Percentiles rank a stretch among this genome's conserved stretches.
These are phyloP conservation scores for Neohortaea acidophila DNA, from an alignment of 495 filamentous ascomycete species.

Conservation along the genomic window DNA sequence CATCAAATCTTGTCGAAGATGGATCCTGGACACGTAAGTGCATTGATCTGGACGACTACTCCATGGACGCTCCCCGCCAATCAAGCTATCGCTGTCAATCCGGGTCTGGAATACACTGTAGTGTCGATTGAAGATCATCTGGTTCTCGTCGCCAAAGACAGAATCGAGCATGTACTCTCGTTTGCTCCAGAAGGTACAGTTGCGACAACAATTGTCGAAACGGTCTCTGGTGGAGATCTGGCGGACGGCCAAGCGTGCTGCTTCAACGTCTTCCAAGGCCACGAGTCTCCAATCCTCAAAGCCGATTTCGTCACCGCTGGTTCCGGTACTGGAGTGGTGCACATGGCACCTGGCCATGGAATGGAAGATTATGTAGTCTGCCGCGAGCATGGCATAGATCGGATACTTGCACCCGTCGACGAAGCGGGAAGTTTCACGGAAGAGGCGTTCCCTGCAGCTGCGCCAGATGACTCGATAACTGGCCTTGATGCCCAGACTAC, in stretches of 20 bases:
- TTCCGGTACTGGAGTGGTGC: conserved; percentile 84
- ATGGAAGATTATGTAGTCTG: conserved; percentile 93
- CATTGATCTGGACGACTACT: conserved; percentile 92
- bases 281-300: conserved; percentile 46
- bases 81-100: conserved; percentile 63
- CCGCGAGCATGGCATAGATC: conserved; percentile 40
- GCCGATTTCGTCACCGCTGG: conserved; percentile 75
- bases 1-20: not conserved
- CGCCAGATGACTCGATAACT: conserved; percentile 26
- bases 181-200: conserved; percentile 3
- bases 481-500: conserved; percentile 46
- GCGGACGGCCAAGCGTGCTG: conserved; percentile 43
- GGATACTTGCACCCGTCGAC: conserved; percentile 65
- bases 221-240: conserved; percentile 51
- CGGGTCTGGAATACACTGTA: conserved; percentile 57
- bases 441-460: conserved; percentile 52
- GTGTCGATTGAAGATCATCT: conserved; percentile 31
- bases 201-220: conserved; percentile 35
- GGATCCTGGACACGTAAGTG: conserved; percentile 30
- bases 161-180: conserved; percentile 38
- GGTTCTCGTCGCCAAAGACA: conserved; percentile 49
- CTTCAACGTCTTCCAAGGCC: conserved; percentile 44
- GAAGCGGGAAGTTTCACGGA: conserved; percentile 63
- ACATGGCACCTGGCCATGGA: conserved; percentile 86
- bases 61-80: conserved; percentile 97